A percentile compares a stretch with the other conserved stretches of the same genome.
Evolutionary conservation across 805 yeast genomes (phyloP).

Genomic region (Wickerhamomyces mucosus): DNA sequence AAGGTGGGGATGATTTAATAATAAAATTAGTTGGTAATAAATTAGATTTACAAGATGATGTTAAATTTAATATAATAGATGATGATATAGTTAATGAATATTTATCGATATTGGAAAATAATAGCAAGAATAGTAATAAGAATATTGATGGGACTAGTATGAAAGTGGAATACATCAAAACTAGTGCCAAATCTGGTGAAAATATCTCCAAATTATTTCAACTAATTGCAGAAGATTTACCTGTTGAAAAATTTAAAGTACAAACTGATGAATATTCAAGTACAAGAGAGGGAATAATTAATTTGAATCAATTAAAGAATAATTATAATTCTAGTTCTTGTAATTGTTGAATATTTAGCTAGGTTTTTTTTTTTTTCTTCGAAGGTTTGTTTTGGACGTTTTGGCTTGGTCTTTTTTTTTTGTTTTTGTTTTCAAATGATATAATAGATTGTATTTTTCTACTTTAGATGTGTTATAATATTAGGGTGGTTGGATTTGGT

Average conservation of each 20-base stretch:
- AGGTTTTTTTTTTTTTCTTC: too few species aligned
- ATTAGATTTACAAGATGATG: conserved; percentile 38
- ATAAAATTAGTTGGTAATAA: conserved; percentile 89
- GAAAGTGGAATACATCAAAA: conserved; percentile 17
- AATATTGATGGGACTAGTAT: too few species aligned
- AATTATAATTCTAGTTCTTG: conserved; percentile 1
- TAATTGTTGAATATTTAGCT: too few species aligned
- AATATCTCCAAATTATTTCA: conserved; percentile 41
- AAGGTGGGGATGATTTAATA: conserved; percentile 62
- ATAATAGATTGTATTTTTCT: too few species aligned
- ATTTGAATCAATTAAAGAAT: conserved; percentile 18
- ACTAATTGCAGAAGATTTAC: conserved; percentile 37
- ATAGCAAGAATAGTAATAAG: too few species aligned
- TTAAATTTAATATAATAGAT: conserved; percentile 16
- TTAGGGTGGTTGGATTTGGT: too few species aligned
- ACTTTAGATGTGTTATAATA: too few species aligned
- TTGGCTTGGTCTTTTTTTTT: too few species aligned
- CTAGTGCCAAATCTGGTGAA: conserved; percentile 54
- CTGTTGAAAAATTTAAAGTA: conserved; percentile 22
- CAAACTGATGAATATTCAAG: conserved; percentile 3
- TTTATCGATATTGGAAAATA: too few species aligned
- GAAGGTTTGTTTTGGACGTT: too few species aligned
- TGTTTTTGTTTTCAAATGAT: too few species aligned
- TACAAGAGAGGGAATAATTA: conserved; percentile 21
- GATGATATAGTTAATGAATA: conserved; percentile 5